Evolutionary conservation across 2,329 filamentous ascomycete species (phyloP).

Genomic region (Pseudogymnoascus sp.): DNA sequence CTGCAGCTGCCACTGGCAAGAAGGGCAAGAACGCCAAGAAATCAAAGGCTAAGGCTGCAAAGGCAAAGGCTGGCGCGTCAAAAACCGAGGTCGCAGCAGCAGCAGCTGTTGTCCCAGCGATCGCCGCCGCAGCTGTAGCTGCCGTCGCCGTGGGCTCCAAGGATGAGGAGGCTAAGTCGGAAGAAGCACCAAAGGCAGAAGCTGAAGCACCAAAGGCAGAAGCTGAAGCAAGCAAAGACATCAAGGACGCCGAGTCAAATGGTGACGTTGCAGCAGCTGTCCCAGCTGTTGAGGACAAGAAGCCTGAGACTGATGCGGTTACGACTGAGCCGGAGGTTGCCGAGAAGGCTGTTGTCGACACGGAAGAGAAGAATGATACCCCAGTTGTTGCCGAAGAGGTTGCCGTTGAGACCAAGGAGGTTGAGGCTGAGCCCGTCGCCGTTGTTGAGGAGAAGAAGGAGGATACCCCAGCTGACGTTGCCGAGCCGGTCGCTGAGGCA

Average conservation of each 20-base stretch:
- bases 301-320: neutral
- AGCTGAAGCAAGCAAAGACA: neutral
- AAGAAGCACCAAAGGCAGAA: neutral
- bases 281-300: neutral
- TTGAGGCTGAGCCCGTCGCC: neutral
- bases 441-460: neutral
- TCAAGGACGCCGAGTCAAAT: neutral
- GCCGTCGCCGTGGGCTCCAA: neutral
- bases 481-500: neutral
- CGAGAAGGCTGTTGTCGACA: neutral
- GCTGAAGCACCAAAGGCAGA: neutral
- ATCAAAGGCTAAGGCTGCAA: neutral
- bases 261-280: neutral
- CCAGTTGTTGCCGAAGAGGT: neutral
- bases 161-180: neutral
- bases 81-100: neutral
- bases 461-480: neutral
- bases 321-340: neutral
- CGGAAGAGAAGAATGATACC: neutral
- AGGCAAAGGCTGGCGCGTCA: neutral
- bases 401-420: neutral
- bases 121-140: neutral
- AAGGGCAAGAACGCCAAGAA: conserved; percentile 2
- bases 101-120: neutral
- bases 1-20: neutral